phyloP scores from a whole-genome alignment of 306 rosid species.

The Lithocarpus polystachyus region DNA sequence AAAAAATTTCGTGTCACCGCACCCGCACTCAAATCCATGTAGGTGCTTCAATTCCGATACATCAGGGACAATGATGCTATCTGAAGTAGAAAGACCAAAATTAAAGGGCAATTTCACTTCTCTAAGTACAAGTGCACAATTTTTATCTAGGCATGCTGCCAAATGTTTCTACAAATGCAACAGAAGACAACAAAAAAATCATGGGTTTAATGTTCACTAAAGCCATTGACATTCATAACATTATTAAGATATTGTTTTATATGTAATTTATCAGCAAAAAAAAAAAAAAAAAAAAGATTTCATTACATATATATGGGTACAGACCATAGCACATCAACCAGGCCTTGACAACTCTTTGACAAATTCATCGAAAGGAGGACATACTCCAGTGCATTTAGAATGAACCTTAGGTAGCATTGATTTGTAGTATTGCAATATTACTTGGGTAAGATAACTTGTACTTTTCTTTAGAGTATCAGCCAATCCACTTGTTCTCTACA shows the following conservation, averaged over 20 bases:
- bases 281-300: background rate
- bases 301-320: background rate
- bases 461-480: slow-evolving; percentile 86
- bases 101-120: background rate
- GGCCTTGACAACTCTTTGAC: slow-evolving; percentile 63
- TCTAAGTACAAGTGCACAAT: background rate
- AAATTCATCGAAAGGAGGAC: slow-evolving; percentile 66
- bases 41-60: background rate
- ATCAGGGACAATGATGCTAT: background rate
- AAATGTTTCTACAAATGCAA: background rate
- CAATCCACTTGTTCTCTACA: slow-evolving; percentile 79
- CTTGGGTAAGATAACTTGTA: slow-evolving; percentile 77
- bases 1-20: too few species aligned
- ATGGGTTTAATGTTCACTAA: background rate
- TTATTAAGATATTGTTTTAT: background rate
- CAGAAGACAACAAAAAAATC: background rate
- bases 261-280: background rate
- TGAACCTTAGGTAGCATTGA: slow-evolving; percentile 41
- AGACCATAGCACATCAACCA: slow-evolving; percentile 34
- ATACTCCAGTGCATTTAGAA: slow-evolving; percentile 31
- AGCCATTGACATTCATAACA: background rate
- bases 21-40: too few species aligned
- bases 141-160: background rate
- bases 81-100: background rate
- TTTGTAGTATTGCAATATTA: slow-evolving; percentile 70